phyloP scores from a whole-genome alignment of 2,329 filamentous ascomycete species.

The Hirsutella thompsonii region DNA sequence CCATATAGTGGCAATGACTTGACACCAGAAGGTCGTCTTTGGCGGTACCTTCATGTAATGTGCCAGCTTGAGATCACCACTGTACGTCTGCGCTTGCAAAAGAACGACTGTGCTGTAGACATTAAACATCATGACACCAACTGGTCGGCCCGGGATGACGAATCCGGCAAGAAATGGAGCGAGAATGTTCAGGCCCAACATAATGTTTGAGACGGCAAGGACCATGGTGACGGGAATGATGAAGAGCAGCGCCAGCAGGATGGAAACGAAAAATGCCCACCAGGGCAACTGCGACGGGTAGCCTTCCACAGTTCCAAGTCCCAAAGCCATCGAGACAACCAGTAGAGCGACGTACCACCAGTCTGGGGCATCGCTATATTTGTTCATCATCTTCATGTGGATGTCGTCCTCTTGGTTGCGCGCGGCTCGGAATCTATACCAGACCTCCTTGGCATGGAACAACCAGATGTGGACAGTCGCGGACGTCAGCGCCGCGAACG shows the following conservation, averaged over 20 bases:
- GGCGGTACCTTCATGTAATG: constrained; percentile 38
- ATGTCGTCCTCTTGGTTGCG: constrained; percentile 26
- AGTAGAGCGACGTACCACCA: constrained; percentile 25
- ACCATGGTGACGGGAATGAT: constrained; percentile 14
- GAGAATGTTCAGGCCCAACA: constrained; percentile 26
- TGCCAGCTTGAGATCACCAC: constrained; percentile 33
- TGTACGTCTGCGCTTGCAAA: constrained; percentile 31
- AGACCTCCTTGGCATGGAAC: constrained; percentile 28
- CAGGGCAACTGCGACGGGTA: constrained; percentile 15
- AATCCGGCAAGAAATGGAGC: constrained; percentile 21
- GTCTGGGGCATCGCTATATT: constrained; percentile 22
- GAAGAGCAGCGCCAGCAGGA: constrained; percentile 12
- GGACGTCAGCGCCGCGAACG: constrained; percentile 34
- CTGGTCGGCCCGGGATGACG: constrained; percentile 11
- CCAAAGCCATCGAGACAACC: constrained; percentile 17
- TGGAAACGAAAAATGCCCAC: constrained; percentile 16
- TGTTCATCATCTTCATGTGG: constrained; percentile 20
- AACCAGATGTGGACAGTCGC: constrained; percentile 22
- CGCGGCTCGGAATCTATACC: constrained; percentile 29
- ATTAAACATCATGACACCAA: constrained; percentile 14
- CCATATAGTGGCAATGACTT: constrained; percentile 1
- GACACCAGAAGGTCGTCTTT: constrained; percentile 9
- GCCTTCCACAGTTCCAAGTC: constrained; percentile 13
- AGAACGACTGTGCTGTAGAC: constrained; percentile 12
- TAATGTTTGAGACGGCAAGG: constrained; percentile 21